These are phyloP conservation scores for Fistulina hepatica DNA, from an alignment of 1,284 basidiomycete genomes.

Conservation along the genomic window DNA sequence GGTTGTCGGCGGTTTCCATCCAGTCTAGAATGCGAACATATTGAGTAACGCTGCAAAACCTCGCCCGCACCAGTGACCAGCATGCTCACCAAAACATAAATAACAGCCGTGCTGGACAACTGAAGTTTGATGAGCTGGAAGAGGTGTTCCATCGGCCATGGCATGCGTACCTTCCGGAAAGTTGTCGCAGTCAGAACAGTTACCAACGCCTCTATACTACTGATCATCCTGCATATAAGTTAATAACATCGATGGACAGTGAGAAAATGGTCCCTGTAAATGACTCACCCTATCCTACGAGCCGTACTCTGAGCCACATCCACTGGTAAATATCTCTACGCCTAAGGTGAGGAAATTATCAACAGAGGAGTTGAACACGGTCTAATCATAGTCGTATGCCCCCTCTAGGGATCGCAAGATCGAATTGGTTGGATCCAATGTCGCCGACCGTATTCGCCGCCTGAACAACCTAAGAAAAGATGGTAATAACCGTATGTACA, in stretches of 20 bases:
- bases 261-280: too few relatives aligned
- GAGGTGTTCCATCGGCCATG: not conserved
- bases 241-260: not conserved
- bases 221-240: slow-evolving; percentile 8
- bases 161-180: slow-evolving; percentile 9
- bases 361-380: not conserved
- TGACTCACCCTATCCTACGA: slow-evolving; percentile 14
- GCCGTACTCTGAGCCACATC: slow-evolving; percentile 14
- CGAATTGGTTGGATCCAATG: slow-evolving; percentile 14
- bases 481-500: not conserved
- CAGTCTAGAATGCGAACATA: slow-evolving; percentile 7
- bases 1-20: slow-evolving; percentile 15
- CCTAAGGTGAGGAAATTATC: not conserved
- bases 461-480: slow-evolving; percentile 9
- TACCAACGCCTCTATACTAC: slow-evolving; percentile 12
- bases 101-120: slow-evolving; percentile 10
- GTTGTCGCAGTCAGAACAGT: slow-evolving; percentile 10
- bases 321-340: slow-evolving; percentile 11
- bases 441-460: slow-evolving; percentile 15
- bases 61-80: too few relatives aligned
- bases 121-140: slow-evolving; percentile 1
- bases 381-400: slow-evolving; percentile 3
- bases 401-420: slow-evolving; percentile 14
- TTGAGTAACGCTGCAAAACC: not conserved
- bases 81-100: slow-evolving; percentile 12